Base-by-base conservation (phyloP, 768 basidiomycete genomes). In the Auriscalpium microsporum region DNA sequence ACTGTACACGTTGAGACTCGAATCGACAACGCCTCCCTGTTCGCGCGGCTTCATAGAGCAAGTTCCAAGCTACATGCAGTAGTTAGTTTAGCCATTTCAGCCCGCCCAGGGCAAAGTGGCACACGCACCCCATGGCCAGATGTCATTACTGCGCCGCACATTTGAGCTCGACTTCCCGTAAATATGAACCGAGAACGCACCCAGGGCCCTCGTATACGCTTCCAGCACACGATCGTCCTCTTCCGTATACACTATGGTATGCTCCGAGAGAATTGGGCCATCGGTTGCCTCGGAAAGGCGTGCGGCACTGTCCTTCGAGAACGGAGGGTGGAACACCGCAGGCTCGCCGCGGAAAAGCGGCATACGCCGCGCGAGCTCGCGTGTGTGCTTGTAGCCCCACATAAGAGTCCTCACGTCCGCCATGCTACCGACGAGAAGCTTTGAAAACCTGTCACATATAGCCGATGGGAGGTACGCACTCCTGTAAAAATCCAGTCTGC, bases 1-100 rank as follows among this genome's bases (percentile, higher is more conserved):
- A 1, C 81, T 82, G 56, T 86, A 84, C 14, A 86, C 83, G 56
- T 81, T 81, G 42, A 86, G 69, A n/a, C 69, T 69, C 19, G 75
- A 52, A 62, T 86, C 81, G 5, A 87, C 80, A 2, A 86, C 84
- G 16, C 83, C 83, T 8, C 74, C 78, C 45, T 73, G 54, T 11
- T 78, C 72, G 17, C 76, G 73, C 1, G 80, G 75, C 63, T 83
- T 83, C 83, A 86, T 85, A 0, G 82, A 76, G 56, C 82, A 84
- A 0, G 83, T 84, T 42, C 83, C 83, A n/a, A 82, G 70, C 81
- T 53, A 53, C n/a, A 42, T 42, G 6, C 10, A 10, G 28, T 8
- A 16, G 10, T 37, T 9, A 40, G 35, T 13, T 5, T 28, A 28
- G 28, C 28, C 5, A 7, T 28, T 28, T 34, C 16, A 34, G 2